phyloP scores from a whole-genome alignment of 768 basidiomycete species.

The Suillus fuscotomentosus region DNA sequence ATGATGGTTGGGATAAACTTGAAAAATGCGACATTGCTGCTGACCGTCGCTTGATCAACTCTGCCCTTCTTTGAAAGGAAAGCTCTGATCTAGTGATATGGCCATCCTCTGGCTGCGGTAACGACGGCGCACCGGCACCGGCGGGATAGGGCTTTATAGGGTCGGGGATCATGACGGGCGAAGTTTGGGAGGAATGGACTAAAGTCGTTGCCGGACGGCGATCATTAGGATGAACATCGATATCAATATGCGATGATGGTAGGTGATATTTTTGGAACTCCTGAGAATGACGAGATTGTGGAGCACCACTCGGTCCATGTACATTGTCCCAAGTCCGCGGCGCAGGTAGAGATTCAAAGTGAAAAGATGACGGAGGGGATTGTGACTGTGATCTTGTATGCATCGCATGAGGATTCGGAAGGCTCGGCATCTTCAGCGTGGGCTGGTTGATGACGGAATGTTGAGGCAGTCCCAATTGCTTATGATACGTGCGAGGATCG shows the following conservation, averaged over 20 bases:
- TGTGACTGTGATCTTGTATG: conserved; percentile 1
- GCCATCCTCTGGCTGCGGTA: neutral
- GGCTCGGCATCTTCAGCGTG: conserved; percentile 12
- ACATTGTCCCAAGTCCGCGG: neutral
- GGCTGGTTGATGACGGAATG: conserved; percentile 28
- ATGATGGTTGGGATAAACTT: neutral
- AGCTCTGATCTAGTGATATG: neutral
- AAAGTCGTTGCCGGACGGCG: neutral
- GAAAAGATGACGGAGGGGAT: neutral
- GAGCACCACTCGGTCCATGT: neutral
- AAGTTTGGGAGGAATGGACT: neutral
- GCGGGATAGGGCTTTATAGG: neutral
- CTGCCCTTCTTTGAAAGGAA: conserved; percentile 2
- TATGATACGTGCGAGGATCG: conserved; percentile 26
- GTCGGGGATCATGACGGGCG: neutral
- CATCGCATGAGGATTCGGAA: conserved; percentile 24
- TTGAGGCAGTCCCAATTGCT: conserved; percentile 29
- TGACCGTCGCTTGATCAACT: conserved; percentile 9
- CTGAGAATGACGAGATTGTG: conserved; percentile 1
- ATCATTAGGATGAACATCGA: conserved; percentile 3
- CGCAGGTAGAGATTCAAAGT: neutral
- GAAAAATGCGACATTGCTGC: neutral
- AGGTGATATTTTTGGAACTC: neutral
- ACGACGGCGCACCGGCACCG: neutral
- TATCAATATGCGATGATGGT: conserved; percentile 8